Conservation (phyloP, 1,139 yeast genomes). For the Protomyces gravidus region DNA sequence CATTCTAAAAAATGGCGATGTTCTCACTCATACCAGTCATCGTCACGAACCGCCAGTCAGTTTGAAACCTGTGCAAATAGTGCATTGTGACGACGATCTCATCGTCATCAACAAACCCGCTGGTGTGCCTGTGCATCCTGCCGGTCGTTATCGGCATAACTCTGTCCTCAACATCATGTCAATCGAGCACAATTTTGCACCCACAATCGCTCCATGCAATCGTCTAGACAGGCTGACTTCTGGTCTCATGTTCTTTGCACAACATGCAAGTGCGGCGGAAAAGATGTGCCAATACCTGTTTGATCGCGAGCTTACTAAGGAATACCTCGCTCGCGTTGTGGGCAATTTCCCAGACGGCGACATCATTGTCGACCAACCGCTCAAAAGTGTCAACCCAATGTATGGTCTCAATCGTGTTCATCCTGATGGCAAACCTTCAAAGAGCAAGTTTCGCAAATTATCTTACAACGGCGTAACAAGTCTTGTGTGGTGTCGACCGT, state of each 20-base stretch:
- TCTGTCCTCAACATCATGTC: constrained; percentile 78
- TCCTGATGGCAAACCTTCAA: constrained; percentile 59
- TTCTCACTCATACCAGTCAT: constrained; percentile 75
- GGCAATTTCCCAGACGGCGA: constrained; percentile 71
- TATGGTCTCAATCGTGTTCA: constrained; percentile 72
- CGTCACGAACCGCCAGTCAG: constrained; percentile 90
- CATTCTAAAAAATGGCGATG: constrained; percentile 73
- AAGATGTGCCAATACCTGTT: constrained; percentile 67
- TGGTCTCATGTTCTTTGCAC: constrained; percentile 90
- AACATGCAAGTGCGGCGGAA: constrained; percentile 76
- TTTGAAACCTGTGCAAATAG: constrained; percentile 63
- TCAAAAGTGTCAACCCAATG: constrained; percentile 70
- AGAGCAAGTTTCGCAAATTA: constrained; percentile 51
- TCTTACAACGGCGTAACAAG: constrained; percentile 61
- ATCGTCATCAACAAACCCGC: constrained; percentile 90
- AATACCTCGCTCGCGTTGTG: constrained; percentile 78
- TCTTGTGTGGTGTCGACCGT: constrained; percentile 75
- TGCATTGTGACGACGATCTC: constrained; percentile 71
- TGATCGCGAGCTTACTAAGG: constrained; percentile 71
- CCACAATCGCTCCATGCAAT: constrained; percentile 55
- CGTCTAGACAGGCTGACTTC: constrained; percentile 86
- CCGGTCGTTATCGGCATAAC: constrained; percentile 85
- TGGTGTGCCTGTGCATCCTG: constrained; percentile 94
- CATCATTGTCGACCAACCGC: constrained; percentile 60
- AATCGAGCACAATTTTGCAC: constrained; percentile 46